phyloP scores from a whole-genome alignment of 2,329 filamentous ascomycete genomes.

The Ceratocystis lukuohia region DNA sequence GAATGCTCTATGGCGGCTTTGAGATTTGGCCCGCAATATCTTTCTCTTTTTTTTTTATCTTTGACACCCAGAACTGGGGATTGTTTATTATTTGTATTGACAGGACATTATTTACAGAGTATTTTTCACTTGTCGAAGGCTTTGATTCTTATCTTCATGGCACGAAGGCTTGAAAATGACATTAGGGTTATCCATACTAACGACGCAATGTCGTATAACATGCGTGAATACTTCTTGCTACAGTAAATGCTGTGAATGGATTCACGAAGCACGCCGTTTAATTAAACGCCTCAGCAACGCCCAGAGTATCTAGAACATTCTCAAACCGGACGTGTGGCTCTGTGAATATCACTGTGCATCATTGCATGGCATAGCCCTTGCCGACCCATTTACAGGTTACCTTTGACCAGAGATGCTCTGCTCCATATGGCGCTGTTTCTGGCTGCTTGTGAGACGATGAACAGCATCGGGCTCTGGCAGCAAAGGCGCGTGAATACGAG shows the following conservation, averaged over 20 bases:
- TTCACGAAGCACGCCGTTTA: background rate
- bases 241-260: background rate
- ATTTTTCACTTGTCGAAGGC: background rate
- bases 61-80: background rate
- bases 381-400: too few species aligned
- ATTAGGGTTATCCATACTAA: too few species aligned
- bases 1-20: background rate
- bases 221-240: background rate
- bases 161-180: too few species aligned
- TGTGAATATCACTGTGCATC: too few species aligned
- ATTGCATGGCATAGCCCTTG: too few species aligned
- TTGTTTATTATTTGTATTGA: background rate
- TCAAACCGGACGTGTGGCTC: background rate
- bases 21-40: background rate
- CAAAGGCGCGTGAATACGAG: background rate
- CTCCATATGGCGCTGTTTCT: background rate
- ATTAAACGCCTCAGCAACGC: background rate
- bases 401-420: too few species aligned
- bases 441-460: background rate
- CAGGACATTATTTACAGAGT: constrained; percentile 1
- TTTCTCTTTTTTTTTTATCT: background rate
- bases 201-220: background rate
- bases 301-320: background rate
- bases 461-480: background rate
- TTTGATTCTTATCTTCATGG: too few species aligned